These are phyloP conservation scores for Linum usitatissimum DNA, from an alignment of 345 rosid species.

Conservation along the genomic window DNA sequence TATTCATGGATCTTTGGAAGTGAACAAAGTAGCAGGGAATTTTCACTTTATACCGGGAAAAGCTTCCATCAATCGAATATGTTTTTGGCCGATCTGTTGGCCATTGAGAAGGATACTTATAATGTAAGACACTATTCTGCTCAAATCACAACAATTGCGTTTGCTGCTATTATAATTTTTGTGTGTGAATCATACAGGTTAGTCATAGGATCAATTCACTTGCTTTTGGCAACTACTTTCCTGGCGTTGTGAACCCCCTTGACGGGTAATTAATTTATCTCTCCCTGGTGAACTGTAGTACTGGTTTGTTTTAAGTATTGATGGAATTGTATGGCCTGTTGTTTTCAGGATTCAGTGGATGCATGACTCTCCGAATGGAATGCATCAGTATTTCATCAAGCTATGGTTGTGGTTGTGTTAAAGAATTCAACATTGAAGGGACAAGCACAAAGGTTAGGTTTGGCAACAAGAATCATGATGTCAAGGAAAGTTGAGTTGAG, in stretches of 20 bases:
- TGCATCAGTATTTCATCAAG: slow-evolving; percentile 94
- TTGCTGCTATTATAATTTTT: too few relatives aligned
- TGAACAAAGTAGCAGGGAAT: slow-evolving; percentile 94
- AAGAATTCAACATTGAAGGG: not conserved
- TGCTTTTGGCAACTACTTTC: slow-evolving; percentile 74
- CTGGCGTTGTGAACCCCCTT: slow-evolving; percentile 93
- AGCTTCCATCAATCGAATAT: slow-evolving; percentile 88
- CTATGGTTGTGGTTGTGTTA: slow-evolving; percentile 16
- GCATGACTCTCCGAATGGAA: slow-evolving; percentile 62
- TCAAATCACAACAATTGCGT: not conserved
- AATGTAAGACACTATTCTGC: slow-evolving; percentile 39
- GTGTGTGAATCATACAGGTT: slow-evolving; percentile 32
- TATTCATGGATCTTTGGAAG: slow-evolving; percentile 83
- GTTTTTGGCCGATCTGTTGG: slow-evolving; percentile 73
- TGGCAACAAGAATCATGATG: too few relatives aligned
- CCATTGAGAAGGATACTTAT: slow-evolving; percentile 73
- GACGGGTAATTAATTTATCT: slow-evolving; percentile 42
- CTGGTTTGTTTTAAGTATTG: not conserved
- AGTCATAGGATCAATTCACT: slow-evolving; percentile 83
- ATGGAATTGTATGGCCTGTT: not conserved
- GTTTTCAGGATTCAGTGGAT: slow-evolving; percentile 62
- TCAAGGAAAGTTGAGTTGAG: too few relatives aligned
- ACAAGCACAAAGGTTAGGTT: too few relatives aligned
- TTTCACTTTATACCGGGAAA: slow-evolving; percentile 96
- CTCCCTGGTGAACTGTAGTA: not conserved